Percentiles rank a stretch among this genome's conserved stretches.
Conservation (phyloP, 164 flowering plant genomes). For the Vitis amurensis region DNA sequence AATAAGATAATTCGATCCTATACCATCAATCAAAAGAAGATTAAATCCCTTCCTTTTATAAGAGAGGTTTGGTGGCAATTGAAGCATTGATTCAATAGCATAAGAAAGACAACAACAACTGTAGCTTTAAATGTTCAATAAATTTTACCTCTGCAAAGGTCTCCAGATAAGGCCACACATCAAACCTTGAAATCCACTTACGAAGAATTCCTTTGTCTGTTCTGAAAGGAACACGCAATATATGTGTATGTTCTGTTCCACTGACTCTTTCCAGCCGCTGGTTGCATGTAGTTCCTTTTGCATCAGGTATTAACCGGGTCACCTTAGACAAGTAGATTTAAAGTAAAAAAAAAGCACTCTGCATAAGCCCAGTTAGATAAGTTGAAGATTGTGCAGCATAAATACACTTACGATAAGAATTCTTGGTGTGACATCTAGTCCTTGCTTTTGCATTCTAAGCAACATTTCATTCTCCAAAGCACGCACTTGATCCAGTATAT, state of each 20-base stretch:
- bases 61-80: background rate
- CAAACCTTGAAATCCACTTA: slow-evolving; percentile 97
- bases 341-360: background rate
- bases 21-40: too few relatives aligned
- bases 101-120: background rate
- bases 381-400: background rate
- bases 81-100: background rate
- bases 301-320: slow-evolving; percentile 90
- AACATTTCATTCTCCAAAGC: slow-evolving; percentile 94
- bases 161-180: slow-evolving; percentile 98
- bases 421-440: slow-evolving; percentile 71
- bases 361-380: background rate
- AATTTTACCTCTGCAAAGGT: slow-evolving; percentile 72
- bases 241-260: slow-evolving; percentile 82
- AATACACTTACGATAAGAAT: slow-evolving; percentile 73
- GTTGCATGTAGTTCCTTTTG: slow-evolving; percentile 94
- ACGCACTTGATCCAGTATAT: slow-evolving; percentile 96
- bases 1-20: too few relatives aligned
- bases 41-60: too few relatives aligned
- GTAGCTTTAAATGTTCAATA: background rate
- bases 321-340: slow-evolving; percentile 45
- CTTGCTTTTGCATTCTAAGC: slow-evolving; percentile 70
- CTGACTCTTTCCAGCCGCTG: slow-evolving; percentile 85
- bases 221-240: slow-evolving; percentile 89
- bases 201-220: slow-evolving; percentile 84